Evolutionary conservation across 345 rosid species (phyloP).

Genomic region (Citrus medica): DNA sequence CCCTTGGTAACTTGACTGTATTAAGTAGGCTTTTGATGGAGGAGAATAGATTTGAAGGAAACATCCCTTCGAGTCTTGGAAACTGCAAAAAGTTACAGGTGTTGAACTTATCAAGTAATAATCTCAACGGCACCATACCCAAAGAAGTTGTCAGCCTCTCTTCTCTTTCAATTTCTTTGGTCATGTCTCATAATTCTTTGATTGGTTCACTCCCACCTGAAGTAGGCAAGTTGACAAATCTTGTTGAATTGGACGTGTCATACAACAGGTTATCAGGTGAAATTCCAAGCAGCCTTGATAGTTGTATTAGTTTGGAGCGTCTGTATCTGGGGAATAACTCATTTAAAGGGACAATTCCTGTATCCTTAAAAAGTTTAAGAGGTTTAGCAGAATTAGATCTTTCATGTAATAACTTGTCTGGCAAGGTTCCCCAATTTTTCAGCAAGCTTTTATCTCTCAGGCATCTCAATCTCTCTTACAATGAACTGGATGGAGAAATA

Average conservation of each 20-base stretch:
- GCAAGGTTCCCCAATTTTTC: constrained; percentile 15
- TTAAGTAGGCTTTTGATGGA: constrained; percentile 10
- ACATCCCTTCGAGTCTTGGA: constrained; percentile 31
- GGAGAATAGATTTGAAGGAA: constrained; percentile 22
- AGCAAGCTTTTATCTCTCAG: background rate
- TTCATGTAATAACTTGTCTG: constrained; percentile 18
- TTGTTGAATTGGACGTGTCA: constrained; percentile 20
- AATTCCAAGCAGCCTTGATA: constrained; percentile 23
- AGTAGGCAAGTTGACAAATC: constrained; percentile 16
- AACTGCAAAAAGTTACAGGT: constrained; percentile 14
- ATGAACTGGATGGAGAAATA: constrained; percentile 18
- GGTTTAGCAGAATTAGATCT: constrained; percentile 19
- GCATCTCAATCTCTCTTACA: constrained; percentile 19
- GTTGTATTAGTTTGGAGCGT: constrained; percentile 3
- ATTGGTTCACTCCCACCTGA: constrained; percentile 26
- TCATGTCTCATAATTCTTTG: constrained; percentile 26
- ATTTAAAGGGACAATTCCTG: constrained; percentile 11
- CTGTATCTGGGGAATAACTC: background rate
- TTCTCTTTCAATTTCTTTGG: constrained; percentile 27
- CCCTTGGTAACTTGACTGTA: constrained; percentile 21
- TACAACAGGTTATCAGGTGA: constrained; percentile 22
- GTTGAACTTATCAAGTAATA: constrained; percentile 27
- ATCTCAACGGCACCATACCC: constrained; percentile 32
- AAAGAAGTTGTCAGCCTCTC: constrained; percentile 22
- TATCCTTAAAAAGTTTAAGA: constrained; percentile 8